Evolutionary conservation across 371 early-diverging fungal species (phyloP).

Genomic region (Sporodiniella umbellata): DNA sequence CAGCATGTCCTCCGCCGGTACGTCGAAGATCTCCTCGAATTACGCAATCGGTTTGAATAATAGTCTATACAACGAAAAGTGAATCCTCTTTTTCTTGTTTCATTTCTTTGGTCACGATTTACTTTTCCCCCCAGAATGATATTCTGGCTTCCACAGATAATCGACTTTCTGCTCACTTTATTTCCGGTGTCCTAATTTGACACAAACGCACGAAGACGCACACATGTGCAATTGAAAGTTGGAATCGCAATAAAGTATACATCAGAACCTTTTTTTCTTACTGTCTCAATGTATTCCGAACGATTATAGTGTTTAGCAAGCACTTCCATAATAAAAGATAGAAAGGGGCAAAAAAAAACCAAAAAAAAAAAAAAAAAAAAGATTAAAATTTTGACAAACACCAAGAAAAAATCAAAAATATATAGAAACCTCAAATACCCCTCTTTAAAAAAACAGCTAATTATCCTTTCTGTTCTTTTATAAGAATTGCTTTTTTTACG

Average conservation of each 20-base stretch:
- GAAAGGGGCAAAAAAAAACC: constrained; percentile 3
- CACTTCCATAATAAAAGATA: constrained; percentile 63
- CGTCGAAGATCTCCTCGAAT: constrained; percentile 92
- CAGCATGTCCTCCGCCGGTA: constrained; percentile 81
- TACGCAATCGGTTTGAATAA: constrained; percentile 87
- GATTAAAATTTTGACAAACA: constrained; percentile 3
- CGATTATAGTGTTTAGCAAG: constrained; percentile 62
- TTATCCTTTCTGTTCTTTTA: too few species aligned
- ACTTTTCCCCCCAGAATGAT: constrained; percentile 94
- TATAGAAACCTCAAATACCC: not conserved
- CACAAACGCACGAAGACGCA: too few species aligned
- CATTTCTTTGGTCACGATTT: not conserved
- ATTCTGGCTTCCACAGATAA: constrained; percentile 92
- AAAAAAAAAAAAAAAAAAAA: not conserved
- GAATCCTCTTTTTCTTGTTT: not conserved
- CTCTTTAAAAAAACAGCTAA: too few species aligned
- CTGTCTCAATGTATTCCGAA: constrained; percentile 84
- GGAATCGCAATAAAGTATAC: not conserved
- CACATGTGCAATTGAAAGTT: not conserved
- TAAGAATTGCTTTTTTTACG: too few species aligned
- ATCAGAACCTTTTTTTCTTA: constrained; percentile 24
- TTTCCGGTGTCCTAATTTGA: constrained; percentile 92
- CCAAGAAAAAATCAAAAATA: not conserved
- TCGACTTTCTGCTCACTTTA: constrained; percentile 87
- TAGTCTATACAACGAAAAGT: constrained; percentile 62